A percentile compares a stretch with the other conserved stretches of the same genome.
These are phyloP conservation scores for Acer saccharum DNA, from an alignment of 345 rosid species.

Conservation along the genomic window DNA sequence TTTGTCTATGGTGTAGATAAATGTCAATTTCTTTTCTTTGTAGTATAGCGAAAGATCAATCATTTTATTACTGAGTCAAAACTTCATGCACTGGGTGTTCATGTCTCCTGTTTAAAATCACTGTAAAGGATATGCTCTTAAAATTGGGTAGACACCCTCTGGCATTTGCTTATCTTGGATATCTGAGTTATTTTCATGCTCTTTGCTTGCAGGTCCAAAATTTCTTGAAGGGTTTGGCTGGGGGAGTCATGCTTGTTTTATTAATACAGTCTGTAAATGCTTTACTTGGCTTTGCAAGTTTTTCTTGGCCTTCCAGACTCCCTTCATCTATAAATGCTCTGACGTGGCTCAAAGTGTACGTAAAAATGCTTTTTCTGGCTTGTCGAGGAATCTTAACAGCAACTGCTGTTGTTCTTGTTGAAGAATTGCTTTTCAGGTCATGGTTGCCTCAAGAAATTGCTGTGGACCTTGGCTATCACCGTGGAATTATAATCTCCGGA, in stretches of 20 bases:
- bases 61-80: background rate
- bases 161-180: conserved; percentile 4
- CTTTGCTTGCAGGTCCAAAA: conserved; percentile 57
- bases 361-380: conserved; percentile 44
- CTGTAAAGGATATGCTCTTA: background rate
- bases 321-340: conserved; percentile 50
- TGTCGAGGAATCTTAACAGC: conserved; percentile 65
- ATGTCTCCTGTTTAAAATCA: background rate
- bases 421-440: conserved; percentile 85
- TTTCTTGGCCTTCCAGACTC: conserved; percentile 62
- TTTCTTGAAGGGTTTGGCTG: conserved; percentile 57
- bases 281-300: conserved; percentile 56
- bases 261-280: conserved; percentile 66
- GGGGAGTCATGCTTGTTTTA: conserved; percentile 63
- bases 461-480: conserved; percentile 72
- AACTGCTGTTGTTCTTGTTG: conserved; percentile 65
- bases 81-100: background rate
- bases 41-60: background rate
- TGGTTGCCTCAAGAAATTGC: conserved; percentile 89
- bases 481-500: conserved; percentile 74
- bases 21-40: background rate
- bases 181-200: conserved; percentile 3
- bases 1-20: background rate
- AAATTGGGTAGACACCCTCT: background rate
- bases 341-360: conserved; percentile 45